Evolutionary conservation across 345 rosid genomes (phyloP).

Genomic region (Lumnitzera racemosa): DNA sequence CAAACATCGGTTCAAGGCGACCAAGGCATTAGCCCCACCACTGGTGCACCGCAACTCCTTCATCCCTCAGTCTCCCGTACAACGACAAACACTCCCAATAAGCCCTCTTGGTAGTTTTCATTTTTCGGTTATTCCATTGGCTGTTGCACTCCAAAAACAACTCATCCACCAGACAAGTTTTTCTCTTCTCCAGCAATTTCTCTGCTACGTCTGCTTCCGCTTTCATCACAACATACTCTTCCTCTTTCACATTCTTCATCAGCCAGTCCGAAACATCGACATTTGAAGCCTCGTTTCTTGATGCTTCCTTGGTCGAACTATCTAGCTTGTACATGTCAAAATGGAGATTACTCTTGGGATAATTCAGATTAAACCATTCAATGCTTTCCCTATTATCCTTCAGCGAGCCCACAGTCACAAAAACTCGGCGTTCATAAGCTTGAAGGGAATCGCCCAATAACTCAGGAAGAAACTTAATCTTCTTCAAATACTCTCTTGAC

Average conservation of each 20-base stretch:
- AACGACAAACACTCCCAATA: slow-evolving; percentile 46
- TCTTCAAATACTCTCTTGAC: slow-evolving; percentile 12
- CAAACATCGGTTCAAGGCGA: no score
- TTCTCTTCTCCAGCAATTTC: slow-evolving; percentile 19
- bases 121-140: slow-evolving; percentile 19
- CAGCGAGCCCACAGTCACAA: slow-evolving; percentile 17
- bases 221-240: slow-evolving; percentile 42
- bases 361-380: slow-evolving; percentile 29
- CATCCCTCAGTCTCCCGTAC: slow-evolving; percentile 36
- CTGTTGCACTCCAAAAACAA: slow-evolving; percentile 33
- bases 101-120: slow-evolving; percentile 27
- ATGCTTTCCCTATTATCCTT: slow-evolving; percentile 10
- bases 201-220: slow-evolving; percentile 36
- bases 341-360: slow-evolving; percentile 25
- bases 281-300: neutral
- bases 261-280: slow-evolving; percentile 27
- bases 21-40: slow-evolving; percentile 28
- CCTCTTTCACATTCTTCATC: slow-evolving; percentile 22
- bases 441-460: slow-evolving; percentile 29
- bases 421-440: slow-evolving; percentile 20
- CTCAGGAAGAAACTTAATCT: slow-evolving; percentile 29
- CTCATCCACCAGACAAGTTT: slow-evolving; percentile 30
- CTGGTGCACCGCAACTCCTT: slow-evolving; percentile 41
- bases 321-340: slow-evolving; percentile 22
- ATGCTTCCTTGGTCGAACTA: slow-evolving; percentile 6